Evolutionary conservation across 305 asterid species (phyloP).

Genomic region (Stenogyne calaminthoides): DNA sequence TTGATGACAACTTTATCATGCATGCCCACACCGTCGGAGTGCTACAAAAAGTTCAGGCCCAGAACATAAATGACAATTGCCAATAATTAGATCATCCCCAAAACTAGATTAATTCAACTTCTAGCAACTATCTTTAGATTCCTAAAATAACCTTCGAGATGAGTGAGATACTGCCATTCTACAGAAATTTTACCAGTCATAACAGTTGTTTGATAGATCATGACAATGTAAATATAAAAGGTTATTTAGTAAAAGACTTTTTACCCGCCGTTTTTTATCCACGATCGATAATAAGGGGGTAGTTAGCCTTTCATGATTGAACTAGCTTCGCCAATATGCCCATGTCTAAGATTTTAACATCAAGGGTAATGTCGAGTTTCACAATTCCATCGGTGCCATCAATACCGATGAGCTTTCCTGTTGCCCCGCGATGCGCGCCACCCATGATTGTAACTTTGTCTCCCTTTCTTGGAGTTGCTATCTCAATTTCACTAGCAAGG

Average conservation of each 20-base stretch:
- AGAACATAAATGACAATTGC: background rate
- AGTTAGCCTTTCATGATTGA: conserved; percentile 15
- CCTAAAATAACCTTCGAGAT: background rate
- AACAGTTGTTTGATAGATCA: background rate
- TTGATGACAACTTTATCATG: too few species aligned
- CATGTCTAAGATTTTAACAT: conserved; percentile 69
- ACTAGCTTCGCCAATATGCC: conserved; percentile 58
- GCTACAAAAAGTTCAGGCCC: background rate
- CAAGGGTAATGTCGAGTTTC: conserved; percentile 64
- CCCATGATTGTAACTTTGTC: conserved; percentile 82
- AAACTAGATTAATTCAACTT: background rate
- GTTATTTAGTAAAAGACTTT: background rate
- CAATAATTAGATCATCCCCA: too few species aligned
- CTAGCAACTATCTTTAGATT: background rate
- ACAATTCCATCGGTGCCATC: conserved; percentile 88
- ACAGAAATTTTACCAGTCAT: background rate
- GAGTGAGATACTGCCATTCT: background rate
- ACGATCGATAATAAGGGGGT: too few species aligned
- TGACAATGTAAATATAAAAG: background rate
- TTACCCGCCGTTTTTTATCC: too few species aligned
- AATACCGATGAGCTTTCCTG: conserved; percentile 80
- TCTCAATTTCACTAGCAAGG: conserved; percentile 61
- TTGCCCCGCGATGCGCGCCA: conserved; percentile 78
- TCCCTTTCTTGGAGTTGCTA: conserved; percentile 65
- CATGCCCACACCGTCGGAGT: too few species aligned